A percentile compares a stretch with the other conserved stretches of the same genome.
These are phyloP conservation scores for Aspergillus aculeatus DNA, from an alignment of 2,329 filamentous ascomycete species.

Conservation along the genomic window DNA sequence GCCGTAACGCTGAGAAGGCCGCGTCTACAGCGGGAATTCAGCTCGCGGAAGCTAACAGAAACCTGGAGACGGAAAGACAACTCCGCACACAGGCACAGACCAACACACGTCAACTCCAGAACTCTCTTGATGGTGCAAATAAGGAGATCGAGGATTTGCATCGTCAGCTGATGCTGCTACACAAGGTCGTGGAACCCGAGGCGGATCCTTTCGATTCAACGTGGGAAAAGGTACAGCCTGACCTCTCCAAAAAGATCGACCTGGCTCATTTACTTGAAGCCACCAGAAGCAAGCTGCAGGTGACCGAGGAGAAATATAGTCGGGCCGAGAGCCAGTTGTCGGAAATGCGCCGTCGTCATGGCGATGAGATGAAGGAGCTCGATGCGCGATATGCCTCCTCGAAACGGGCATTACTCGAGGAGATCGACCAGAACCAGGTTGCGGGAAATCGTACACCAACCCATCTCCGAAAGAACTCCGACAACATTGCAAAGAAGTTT, in stretches of 20 bases:
- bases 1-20: conserved; percentile 84
- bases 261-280: conserved; percentile 83
- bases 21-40: conserved; percentile 78
- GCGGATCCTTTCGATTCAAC: conserved; percentile 63
- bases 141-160: conserved; percentile 78
- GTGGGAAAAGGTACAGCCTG: conserved; percentile 67
- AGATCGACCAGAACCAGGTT: conserved; percentile 81
- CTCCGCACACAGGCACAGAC: conserved; percentile 80
- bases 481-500: conserved; percentile 58
- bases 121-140: conserved; percentile 74
- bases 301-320: conserved; percentile 75
- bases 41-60: conserved; percentile 83
- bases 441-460: conserved; percentile 70
- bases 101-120: conserved; percentile 78
- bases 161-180: conserved; percentile 74
- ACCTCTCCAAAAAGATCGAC: conserved; percentile 67
- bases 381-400: conserved; percentile 61
- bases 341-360: conserved; percentile 71
- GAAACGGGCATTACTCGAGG: conserved; percentile 75
- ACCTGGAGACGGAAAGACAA: conserved; percentile 85
- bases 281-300: conserved; percentile 80
- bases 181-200: conserved; percentile 83
- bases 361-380: conserved; percentile 67
- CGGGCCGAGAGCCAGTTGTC: conserved; percentile 81
- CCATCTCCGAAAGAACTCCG: conserved; percentile 62